Evolutionary conservation across 441 rosid genomes (phyloP).

Genomic region (Croton laevigatus): DNA sequence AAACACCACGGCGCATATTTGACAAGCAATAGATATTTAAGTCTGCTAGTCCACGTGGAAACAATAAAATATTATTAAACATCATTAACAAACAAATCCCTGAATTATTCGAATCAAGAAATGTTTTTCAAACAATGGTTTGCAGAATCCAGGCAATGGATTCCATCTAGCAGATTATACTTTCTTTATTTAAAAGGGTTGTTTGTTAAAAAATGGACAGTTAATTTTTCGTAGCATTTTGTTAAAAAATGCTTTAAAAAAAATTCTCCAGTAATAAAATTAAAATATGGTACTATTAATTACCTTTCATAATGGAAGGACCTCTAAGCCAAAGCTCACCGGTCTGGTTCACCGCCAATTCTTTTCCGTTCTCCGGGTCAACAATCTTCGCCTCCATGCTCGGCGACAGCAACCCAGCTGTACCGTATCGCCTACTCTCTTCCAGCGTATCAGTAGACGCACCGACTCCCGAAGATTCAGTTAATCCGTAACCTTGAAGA

Average conservation of each 20-base stretch:
- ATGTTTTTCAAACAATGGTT: no score
- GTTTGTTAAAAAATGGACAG: no score
- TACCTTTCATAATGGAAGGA: slow-evolving; percentile 89
- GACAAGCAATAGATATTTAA: no score
- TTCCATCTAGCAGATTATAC: no score
- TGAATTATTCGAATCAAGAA: no score
- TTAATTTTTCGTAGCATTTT: no score
- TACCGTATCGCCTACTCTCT: slow-evolving; percentile 82
- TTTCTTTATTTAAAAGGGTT: no score
- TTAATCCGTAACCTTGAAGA: slow-evolving; percentile 85
- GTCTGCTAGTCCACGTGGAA: no score
- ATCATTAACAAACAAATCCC: no score
- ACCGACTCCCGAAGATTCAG: slow-evolving; percentile 74
- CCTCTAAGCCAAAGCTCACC: slow-evolving; percentile 97
- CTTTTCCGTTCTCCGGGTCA: slow-evolving; percentile 53
- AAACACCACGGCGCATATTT: no score
- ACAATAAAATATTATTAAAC: no score
- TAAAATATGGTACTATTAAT: not conserved
- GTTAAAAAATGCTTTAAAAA: not conserved
- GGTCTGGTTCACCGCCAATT: slow-evolving; percentile 56
- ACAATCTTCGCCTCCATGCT: slow-evolving; percentile 82
- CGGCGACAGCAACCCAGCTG: slow-evolving; percentile 76
- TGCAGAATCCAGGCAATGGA: no score
- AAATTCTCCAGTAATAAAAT: not conserved
- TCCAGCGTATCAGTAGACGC: slow-evolving; percentile 72